These are phyloP conservation scores for Dothistroma pini DNA, from an alignment of 2,329 filamentous ascomycete species.

Conservation along the genomic window DNA sequence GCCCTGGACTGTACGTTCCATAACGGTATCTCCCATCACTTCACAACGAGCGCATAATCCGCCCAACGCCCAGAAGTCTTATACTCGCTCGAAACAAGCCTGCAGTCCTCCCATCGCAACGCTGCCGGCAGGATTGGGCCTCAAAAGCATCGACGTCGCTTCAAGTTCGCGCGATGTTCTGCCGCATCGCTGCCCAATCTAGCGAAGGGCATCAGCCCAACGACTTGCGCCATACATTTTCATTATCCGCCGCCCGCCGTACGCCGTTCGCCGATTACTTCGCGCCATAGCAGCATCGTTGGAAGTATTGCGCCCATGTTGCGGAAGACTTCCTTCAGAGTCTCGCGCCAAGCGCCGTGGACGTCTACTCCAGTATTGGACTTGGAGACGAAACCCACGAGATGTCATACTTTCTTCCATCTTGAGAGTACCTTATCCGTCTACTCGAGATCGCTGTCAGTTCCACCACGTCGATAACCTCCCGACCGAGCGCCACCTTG, in stretches of 20 bases:
- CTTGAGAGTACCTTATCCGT: background rate
- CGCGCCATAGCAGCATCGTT: background rate
- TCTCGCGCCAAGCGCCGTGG: background rate
- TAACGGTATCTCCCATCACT: background rate
- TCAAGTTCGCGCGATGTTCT: background rate
- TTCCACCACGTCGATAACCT: slow-evolving; percentile 28
- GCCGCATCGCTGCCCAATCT: slow-evolving; percentile 1
- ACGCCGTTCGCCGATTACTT: background rate
- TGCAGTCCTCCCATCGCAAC: background rate
- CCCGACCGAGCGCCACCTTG: slow-evolving; percentile 29
- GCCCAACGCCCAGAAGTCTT: background rate
- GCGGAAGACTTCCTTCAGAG: background rate
- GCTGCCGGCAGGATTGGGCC: background rate
- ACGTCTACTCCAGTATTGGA: no score
- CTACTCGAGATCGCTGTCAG: slow-evolving; percentile 29
- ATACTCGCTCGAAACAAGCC: background rate
- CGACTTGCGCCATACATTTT: background rate
- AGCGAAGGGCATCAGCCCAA: background rate
- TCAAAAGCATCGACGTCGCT: background rate
- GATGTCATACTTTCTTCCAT: background rate
- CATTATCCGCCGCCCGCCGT: background rate
- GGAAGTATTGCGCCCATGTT: background rate
- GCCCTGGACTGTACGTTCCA: background rate
- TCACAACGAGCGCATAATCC: background rate
- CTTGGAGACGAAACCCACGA: background rate